Percentiles rank a stretch among this genome's conserved stretches.
Evolutionary conservation across 148 eudicot species (phyloP).

Genomic region (Dianthus caryophyllus): DNA sequence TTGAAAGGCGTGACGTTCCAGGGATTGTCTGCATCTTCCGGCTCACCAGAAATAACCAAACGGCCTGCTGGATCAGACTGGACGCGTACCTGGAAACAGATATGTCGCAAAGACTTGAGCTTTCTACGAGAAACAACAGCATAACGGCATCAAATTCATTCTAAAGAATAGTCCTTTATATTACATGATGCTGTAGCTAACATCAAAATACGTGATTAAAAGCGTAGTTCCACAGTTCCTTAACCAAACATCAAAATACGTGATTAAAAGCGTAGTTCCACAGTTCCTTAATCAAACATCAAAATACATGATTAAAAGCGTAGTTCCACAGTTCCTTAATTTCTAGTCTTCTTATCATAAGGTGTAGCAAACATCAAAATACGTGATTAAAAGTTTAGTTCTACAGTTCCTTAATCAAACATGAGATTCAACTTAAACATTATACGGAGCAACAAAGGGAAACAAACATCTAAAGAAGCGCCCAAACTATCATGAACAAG

Average conservation of each 20-base stretch:
- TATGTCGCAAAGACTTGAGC: neutral
- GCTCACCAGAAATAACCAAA: conserved; percentile 84
- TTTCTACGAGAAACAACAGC: neutral
- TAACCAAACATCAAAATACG: neutral
- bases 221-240: neutral
- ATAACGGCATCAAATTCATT: neutral
- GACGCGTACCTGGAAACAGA: conserved; percentile 60
- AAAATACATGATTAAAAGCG: neutral
- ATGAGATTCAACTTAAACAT: too few relatives aligned
- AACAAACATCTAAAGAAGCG: too few relatives aligned
- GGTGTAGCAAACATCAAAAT: too few relatives aligned
- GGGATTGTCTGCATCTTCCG: conserved; percentile 87
- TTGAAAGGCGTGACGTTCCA: conserved; percentile 87
- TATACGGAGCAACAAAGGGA: too few relatives aligned
- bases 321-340: neutral
- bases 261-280: neutral
- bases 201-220: neutral
- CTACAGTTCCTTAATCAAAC: neutral
- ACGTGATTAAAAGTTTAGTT: neutral
- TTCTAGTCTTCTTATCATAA: too few relatives aligned
- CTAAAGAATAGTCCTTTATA: too few relatives aligned
- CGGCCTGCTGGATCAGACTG: conserved; percentile 97
- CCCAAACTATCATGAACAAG: too few relatives aligned
- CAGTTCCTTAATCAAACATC: neutral
- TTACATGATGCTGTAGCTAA: too few relatives aligned